phyloP scores from a whole-genome alignment of 352 stramenopile genomes.

The Phytophthora pisi region DNA sequence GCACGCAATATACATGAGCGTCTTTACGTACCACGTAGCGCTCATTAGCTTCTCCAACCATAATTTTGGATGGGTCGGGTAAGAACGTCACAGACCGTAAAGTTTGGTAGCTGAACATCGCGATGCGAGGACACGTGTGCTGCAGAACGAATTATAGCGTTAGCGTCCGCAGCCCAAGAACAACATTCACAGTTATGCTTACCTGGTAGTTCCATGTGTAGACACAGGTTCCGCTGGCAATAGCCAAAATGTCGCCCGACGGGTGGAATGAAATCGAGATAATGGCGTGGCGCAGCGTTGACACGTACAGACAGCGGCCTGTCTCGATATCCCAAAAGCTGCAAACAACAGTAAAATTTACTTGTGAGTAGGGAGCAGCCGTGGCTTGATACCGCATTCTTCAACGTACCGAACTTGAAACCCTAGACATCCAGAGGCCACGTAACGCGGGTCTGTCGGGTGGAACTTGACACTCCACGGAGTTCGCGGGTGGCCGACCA shows the following conservation, averaged over 20 bases:
- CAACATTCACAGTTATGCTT: slow-evolving; percentile 32
- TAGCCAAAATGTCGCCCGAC: slow-evolving; percentile 92
- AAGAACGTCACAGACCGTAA: slow-evolving; percentile 95
- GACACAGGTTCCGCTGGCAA: slow-evolving; percentile 94
- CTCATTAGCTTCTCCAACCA: slow-evolving; percentile 95
- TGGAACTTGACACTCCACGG: slow-evolving; percentile 99
- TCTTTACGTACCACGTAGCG: slow-evolving; percentile 71
- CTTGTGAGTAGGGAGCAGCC: background rate
- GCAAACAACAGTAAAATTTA: background rate
- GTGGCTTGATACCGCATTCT: background rate
- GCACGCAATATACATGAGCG: background rate
- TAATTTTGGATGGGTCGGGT: slow-evolving; percentile 90
- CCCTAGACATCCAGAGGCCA: slow-evolving; percentile 97
- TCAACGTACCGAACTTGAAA: slow-evolving; percentile 90
- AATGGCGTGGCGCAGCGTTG: slow-evolving; percentile 93
- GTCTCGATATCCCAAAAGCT: slow-evolving; percentile 91
- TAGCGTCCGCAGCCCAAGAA: background rate
- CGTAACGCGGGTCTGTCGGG: slow-evolving; percentile 91
- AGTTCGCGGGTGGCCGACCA: slow-evolving; percentile 85
- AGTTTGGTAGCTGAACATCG: slow-evolving; percentile 90
- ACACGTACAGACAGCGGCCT: slow-evolving; percentile 93
- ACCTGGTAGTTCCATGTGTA: slow-evolving; percentile 97
- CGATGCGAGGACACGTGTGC: slow-evolving; percentile 83
- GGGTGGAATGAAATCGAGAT: slow-evolving; percentile 98
- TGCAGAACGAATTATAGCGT: slow-evolving; percentile 26